Evolutionary conservation across 1,284 basidiomycete genomes (phyloP), one percentile per base, ranked within the genome.

Genomic region (Ganoderma meredithae): DNA sequence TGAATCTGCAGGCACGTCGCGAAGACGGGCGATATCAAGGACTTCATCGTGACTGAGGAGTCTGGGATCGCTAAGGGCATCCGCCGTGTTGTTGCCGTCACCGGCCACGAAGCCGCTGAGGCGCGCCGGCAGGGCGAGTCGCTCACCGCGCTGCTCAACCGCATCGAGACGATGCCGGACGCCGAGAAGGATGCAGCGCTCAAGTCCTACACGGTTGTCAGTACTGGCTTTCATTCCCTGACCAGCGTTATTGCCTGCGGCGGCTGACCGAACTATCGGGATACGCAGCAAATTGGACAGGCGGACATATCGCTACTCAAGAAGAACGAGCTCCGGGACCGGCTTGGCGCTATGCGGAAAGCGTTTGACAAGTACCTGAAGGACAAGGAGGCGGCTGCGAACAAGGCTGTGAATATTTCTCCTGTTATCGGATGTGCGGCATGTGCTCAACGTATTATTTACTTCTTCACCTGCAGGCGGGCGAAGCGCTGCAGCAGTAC

Each of bases 1-100:
- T 25, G 65, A 15, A 64, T 52, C 22, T 53, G 47, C 69, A 95
- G 93, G 0, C 97, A 99, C 79, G 98, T 99, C 65, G 87, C 89
- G 36, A 94, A 93, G 81, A 99, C 97, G 0, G 95, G 96, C 33
- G 96, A 97, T 74, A 99, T 99, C 85, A 95, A 96, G 80, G 91
- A 95, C 77, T 94, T 99, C 78, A 91, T 98, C 63, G 93, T 99
- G 72, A 92, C 89, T 36, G 97, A 99, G 78, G 98, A 99, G 81
- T 94, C 94, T 8, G 97, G 97, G 60, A 99, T 99, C 74, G 98
- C 97, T 39, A 99, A 99, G 84, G 97, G 97, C 53, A 97, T 98
- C 74, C 92, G 98, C 67, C 91, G 97, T 63, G 92, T 99, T 67
- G 92, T 95, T 56, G 97, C 96, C 22, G 92, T 99, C 47, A 99